Percentiles rank a stretch among this genome's conserved stretches.
These are phyloP conservation scores for Zymoseptoria passerinii DNA, from an alignment of 2,329 filamentous ascomycete species.

Conservation along the genomic window DNA sequence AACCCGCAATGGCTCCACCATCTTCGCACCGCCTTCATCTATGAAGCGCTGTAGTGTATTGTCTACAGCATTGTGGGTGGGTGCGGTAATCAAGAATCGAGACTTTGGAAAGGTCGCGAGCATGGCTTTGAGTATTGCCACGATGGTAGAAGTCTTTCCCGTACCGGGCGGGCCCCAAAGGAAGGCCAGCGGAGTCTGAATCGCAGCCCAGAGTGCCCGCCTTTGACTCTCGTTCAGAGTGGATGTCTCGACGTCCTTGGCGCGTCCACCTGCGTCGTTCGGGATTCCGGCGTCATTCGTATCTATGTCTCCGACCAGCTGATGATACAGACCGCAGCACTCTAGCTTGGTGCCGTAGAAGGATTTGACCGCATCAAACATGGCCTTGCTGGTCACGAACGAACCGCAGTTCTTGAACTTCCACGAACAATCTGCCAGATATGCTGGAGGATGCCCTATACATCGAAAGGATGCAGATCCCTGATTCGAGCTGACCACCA, in stretches of 20 bases:
- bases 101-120: slow-evolving; percentile 30
- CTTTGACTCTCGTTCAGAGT: slow-evolving; percentile 48
- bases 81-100: slow-evolving; percentile 2
- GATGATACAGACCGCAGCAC: neutral
- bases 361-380: slow-evolving; percentile 1
- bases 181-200: slow-evolving; percentile 48
- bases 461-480: neutral
- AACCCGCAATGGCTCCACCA: slow-evolving; percentile 1
- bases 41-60: slow-evolving; percentile 3
- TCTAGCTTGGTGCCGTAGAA: neutral
- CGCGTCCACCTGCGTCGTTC: neutral
- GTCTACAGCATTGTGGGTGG: slow-evolving; percentile 4
- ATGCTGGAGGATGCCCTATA: neutral
- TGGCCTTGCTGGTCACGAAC: slow-evolving; percentile 1
- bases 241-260: slow-evolving; percentile 21
- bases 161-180: slow-evolving; percentile 69
- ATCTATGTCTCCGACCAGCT: neutral
- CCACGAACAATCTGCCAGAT: slow-evolving; percentile 1
- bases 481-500: neutral
- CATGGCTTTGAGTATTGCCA: slow-evolving; percentile 50
- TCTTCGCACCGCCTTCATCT: neutral
- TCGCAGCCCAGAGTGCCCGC: slow-evolving; percentile 45
- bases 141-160: slow-evolving; percentile 67
- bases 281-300: neutral
- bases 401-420: slow-evolving; percentile 1